Conservation (phyloP, 1,139 yeast species). For the Candida sanyaensis region DNA sequence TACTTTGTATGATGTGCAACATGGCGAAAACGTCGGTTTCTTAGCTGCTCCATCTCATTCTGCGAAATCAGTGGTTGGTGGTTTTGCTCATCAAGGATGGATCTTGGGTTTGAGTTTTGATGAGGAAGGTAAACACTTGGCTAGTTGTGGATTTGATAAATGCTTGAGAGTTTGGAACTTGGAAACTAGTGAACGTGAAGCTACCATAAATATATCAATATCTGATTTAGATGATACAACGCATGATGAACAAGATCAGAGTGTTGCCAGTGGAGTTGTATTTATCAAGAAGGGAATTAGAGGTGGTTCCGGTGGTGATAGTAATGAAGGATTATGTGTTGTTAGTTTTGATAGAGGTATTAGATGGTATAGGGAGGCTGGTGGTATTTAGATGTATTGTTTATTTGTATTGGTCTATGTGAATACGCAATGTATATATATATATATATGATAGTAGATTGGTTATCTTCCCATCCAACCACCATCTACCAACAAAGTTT, state of each 20-base stretch:
- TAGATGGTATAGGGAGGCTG: conserved; percentile 96
- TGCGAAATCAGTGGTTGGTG: conserved; percentile 51
- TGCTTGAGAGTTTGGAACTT: conserved; percentile 84
- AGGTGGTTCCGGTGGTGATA: conserved; percentile 64
- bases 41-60: conserved; percentile 70
- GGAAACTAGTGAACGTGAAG: conserved; percentile 73
- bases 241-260: conserved; percentile 44
- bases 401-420: neutral
- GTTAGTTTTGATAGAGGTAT: conserved; percentile 86
- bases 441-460: neutral
- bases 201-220: conserved; percentile 64
- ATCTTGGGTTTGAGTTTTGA: conserved; percentile 79
- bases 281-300: conserved; percentile 65
- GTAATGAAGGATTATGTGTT: conserved; percentile 80
- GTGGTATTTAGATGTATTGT: conserved; percentile 51
- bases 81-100: conserved; percentile 90
- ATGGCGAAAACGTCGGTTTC: conserved; percentile 84
- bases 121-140: conserved; percentile 70
- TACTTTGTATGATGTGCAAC: conserved; percentile 78
- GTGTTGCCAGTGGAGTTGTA: conserved; percentile 55
- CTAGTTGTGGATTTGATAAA: conserved; percentile 82
- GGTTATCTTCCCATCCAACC: conserved; percentile 33
- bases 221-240: conserved; percentile 59
- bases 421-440: neutral
- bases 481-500: conserved; percentile 56